Base-by-base conservation (phyloP, 768 basidiomycete genomes). In the Pleurotus djamor region DNA sequence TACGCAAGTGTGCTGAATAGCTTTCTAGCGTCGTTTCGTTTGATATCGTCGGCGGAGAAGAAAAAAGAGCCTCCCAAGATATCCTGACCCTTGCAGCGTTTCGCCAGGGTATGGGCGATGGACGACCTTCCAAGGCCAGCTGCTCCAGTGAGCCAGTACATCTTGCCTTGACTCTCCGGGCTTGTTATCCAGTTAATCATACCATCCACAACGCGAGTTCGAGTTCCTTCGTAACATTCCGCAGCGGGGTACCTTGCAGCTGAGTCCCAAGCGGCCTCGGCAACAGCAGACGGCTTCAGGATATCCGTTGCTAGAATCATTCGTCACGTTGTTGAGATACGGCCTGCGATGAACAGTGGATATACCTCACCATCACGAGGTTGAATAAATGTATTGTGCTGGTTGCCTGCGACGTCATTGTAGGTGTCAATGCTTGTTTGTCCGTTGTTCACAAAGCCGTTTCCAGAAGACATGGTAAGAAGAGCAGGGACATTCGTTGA, bases 91-190 rank as follows among this genome's bases (percentile, higher is more conserved):
- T 32, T 28, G 37, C 56, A 60, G 1, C 21, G n/a, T 28, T 69
- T 51, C 63, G 70, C 48, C 3, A 74, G 58, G 1, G 70, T 71
- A 0, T 72, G 74, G 6, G 74, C 59, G 13, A 75, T 65, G 2
- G 74, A 65, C 14, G 72, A 72, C 65, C 76, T 75, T 12, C 74
- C 74, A 2, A 52, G 38, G 14, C 74, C 74, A 0, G 74, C 71
- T 37, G 72, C 67, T 5, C 74, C 73, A 34, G 69, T 63, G 28
- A 75, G 55, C 74, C 74, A 75, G 43, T 68, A 72, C 4, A 75
- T 48, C 5, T 33, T 17, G 12, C 34, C 17, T 12, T 34, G 2
- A 16, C 8, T 41, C 4, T 10, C 28, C 13, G 16, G n/a, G 10
- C 33, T 17, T 14, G n/a, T 28, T 5, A 44, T 2, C 60, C 60